Base-by-base conservation (phyloP, 495 filamentous ascomycete genomes). In the Aspergillus wentii region DNA sequence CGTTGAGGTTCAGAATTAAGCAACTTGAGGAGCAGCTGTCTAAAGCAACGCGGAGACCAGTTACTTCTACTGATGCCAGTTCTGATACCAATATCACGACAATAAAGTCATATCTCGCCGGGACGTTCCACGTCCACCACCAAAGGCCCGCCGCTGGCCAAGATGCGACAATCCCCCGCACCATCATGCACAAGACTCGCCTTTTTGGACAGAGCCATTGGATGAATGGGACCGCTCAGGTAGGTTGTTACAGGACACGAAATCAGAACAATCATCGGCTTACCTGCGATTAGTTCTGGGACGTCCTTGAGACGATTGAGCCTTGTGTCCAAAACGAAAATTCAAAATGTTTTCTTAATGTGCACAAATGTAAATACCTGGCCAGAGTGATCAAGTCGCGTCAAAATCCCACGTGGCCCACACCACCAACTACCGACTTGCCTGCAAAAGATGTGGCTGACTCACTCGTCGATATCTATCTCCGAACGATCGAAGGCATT, bases 141-240 rank as follows among this genome's bases (percentile, higher is more conserved):
- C 61, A 63, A 36, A 54, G 31, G 8, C 23, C 30, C 1, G 13
- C 40, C 0, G 41, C 42, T 19, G 54, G 54, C 18, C 48, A 58
- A 14, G 21, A 40, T 15, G 48, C 51, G 10, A 37, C 49, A 0
- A 59, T 72, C 1, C 48, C 40, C 16, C 57, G 61, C 3, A 57
- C 61, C 17, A 59, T 78, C 22, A 59, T 61, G n/a, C 72, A 78
- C 42, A 79, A 79, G 52, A 62, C 59, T 0, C 64, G 76, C 0
- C 29, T 72, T 3, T 75, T 78, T 47, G 77, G 76, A 0, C 74
- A 73, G 35, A 78, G 71, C 35, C 74, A 76, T 45, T 75, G 73
- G 75, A 68, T 75, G 41, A 69, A 61, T 41, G 61, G 58, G 0
- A 40, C 64, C 8, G 32, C 46, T 13, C 32, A 68, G 31, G 74